Base-by-base conservation (phyloP, 495 filamentous ascomycete genomes). In the Daldinia concentrica region DNA sequence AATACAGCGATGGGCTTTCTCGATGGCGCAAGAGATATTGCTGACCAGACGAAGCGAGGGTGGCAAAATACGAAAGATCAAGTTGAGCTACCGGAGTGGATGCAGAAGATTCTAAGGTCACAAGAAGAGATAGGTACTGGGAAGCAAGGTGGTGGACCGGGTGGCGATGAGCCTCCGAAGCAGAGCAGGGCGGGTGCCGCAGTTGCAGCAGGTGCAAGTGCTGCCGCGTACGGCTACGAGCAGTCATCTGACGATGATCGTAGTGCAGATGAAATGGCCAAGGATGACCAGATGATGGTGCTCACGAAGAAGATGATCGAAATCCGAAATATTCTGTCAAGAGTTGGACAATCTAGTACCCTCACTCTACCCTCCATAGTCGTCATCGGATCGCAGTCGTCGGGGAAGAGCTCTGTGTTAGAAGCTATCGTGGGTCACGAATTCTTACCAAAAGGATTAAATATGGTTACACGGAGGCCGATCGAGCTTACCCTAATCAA, bases 291-390 rank as follows among this genome's bases (percentile, higher is more conserved):
- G 79, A 99, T 99, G 95, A 99, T 99, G 95, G 83, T 97, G 71
- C 84, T 99, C 78, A 99, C 95, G 0, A 94, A 94, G 82, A 97
- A 97, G 80, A 99, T 99, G 95, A 99, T 99, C 76, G 95, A 99
- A 79, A 98, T 99, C 58, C 84, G 96, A 68, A 93, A 90, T 69
- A 93, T 99, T 43, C 83, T 99, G 6, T 90, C 95, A 75, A 88
- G 90, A 19, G 91, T 99, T 52, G 95, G 95, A 45, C 94, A 99
- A 81, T 94, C 94, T 6, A 91, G 89, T 67, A 87, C 91, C 12
- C 83, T 99, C 41, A 94, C 91, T 4, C 81, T 98, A 41, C 95
- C 95, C 0, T 97, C 95, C 2, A 99, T 99, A 65, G 95, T 99
- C 6, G 95, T 99, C 22, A 98, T 99, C 73, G 95, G 95, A 11